Percentiles rank a stretch among this genome's conserved stretches.
phyloP scores from a whole-genome alignment of 805 yeast species.

The Suhomyces prunicola region DNA sequence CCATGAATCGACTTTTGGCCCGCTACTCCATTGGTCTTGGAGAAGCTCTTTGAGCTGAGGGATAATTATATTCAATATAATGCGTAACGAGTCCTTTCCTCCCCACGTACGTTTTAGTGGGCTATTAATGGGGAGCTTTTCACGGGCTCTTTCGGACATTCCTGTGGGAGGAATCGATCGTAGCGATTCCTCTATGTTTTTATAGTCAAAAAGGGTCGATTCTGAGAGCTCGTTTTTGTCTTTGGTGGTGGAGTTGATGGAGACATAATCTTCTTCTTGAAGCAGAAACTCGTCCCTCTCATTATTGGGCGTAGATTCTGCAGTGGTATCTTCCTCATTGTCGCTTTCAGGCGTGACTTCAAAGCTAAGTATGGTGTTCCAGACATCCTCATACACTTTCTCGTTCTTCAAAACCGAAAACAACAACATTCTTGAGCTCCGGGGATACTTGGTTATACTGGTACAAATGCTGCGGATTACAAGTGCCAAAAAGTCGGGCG shows the following conservation, averaged over 20 bases:
- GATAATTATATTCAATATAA: slow-evolving; percentile 39
- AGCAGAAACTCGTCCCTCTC: not conserved
- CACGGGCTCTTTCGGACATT: slow-evolving; percentile 55
- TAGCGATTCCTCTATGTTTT: slow-evolving; percentile 38
- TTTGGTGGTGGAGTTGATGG: not conserved
- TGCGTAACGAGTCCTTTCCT: slow-evolving; percentile 48
- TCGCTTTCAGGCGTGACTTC: slow-evolving; percentile 4
- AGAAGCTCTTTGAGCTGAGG: slow-evolving; percentile 31
- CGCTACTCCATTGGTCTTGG: slow-evolving; percentile 24
- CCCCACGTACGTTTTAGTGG: slow-evolving; percentile 55
- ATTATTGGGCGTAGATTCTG: not conserved
- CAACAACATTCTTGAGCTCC: slow-evolving; percentile 52
- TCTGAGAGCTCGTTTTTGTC: not conserved
- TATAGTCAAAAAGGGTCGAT: slow-evolving; percentile 6
- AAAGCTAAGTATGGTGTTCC: slow-evolving; percentile 29
- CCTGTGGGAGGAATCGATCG: slow-evolving; percentile 56
- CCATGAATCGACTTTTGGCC: slow-evolving; percentile 20
- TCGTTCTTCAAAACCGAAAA: slow-evolving; percentile 47
- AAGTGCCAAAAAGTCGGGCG: slow-evolving; percentile 57
- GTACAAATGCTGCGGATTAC: slow-evolving; percentile 55
- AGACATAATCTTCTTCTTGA: not conserved
- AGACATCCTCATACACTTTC: slow-evolving; percentile 33
- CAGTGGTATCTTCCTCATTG: slow-evolving; percentile 5
- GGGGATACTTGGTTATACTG: slow-evolving; percentile 48
- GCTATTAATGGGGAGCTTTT: slow-evolving; percentile 50